Conservation (phyloP, 2,329 filamentous ascomycete species). For the Dothideomycetes sp. region DNA sequence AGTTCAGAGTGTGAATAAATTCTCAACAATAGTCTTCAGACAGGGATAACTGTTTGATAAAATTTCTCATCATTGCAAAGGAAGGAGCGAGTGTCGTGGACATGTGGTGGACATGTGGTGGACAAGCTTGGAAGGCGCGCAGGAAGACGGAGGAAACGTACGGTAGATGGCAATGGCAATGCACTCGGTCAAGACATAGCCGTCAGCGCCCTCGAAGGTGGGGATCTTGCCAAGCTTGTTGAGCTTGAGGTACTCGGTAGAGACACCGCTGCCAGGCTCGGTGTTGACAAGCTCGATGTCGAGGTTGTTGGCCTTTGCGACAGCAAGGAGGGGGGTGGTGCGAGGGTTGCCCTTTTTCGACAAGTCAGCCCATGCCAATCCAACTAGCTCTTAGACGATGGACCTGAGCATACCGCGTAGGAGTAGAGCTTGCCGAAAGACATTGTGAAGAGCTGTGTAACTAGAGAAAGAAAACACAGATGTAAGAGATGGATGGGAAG, state of each 20-base stretch:
- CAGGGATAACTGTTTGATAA: slow-evolving; percentile 94
- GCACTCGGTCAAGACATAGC: slow-evolving; percentile 77
- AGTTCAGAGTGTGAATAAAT: slow-evolving; percentile 71
- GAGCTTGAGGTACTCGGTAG: slow-evolving; percentile 70
- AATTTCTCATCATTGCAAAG: slow-evolving; percentile 60
- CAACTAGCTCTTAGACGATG: background rate
- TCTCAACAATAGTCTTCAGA: slow-evolving; percentile 92
- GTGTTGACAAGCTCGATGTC: slow-evolving; percentile 78
- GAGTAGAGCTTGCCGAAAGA: slow-evolving; percentile 97
- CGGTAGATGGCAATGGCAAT: slow-evolving; percentile 97
- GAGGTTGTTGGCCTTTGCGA: slow-evolving; percentile 95
- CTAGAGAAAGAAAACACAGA: slow-evolving; percentile 10
- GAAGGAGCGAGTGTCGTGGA: slow-evolving; percentile 13
- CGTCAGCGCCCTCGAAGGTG: slow-evolving; percentile 85
- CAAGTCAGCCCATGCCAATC: background rate
- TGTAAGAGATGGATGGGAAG: slow-evolving; percentile 25
- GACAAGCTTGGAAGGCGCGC: too few relatives aligned
- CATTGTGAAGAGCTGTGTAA: slow-evolving; percentile 20
- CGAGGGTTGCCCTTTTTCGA: slow-evolving; percentile 73
- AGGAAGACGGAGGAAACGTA: slow-evolving; percentile 36
- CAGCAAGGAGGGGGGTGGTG: slow-evolving; percentile 77
- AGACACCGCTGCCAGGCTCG: slow-evolving; percentile 54
- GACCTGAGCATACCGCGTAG: slow-evolving; percentile 54
- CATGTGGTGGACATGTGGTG: background rate
- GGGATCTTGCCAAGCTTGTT: slow-evolving; percentile 88